Conservation (phyloP, 352 stramenopile species). For the Blastocystis sp. region DNA sequence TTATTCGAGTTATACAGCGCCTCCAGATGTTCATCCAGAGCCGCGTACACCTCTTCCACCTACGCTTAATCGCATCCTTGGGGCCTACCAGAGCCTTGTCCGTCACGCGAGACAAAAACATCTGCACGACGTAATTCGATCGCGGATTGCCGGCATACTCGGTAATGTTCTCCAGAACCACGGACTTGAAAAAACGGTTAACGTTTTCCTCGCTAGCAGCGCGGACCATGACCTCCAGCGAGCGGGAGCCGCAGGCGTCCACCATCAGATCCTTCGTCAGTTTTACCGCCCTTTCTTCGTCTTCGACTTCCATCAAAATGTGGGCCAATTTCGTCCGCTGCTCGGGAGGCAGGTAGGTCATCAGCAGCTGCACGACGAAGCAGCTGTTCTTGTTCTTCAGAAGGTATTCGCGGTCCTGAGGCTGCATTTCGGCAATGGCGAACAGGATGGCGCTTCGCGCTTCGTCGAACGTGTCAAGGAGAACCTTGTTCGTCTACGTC, state of each 20-base stretch:
- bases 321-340: conserved; percentile 53
- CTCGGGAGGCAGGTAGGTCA: conserved; percentile 40
- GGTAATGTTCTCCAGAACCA: not conserved
- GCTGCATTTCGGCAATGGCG: conserved; percentile 22
- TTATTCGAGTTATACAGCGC: conserved; percentile 46
- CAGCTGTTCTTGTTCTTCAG: conserved; percentile 59
- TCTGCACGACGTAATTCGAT: conserved; percentile 61
- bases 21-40: conserved; percentile 1
- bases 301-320: conserved; percentile 50
- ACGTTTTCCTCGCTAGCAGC: not conserved
- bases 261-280: conserved; percentile 44
- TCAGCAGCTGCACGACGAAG: conserved; percentile 61
- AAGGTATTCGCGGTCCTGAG: conserved; percentile 9
- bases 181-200: not conserved
- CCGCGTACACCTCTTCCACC: conserved; percentile 7
- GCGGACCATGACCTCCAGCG: conserved; percentile 31
- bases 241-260: conserved; percentile 37
- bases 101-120: conserved; percentile 54
- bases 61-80: not conserved
- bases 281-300: conserved; percentile 8
- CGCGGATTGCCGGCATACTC: conserved; percentile 4
- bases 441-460: conserved; percentile 57
- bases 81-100: not conserved
- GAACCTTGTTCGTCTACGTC: conserved; percentile 15
- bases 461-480: conserved; percentile 44